These are phyloP conservation scores for Paracorniculantispora psalliotae DNA, from an alignment of 2,329 filamentous ascomycete genomes.

Conservation along the genomic window DNA sequence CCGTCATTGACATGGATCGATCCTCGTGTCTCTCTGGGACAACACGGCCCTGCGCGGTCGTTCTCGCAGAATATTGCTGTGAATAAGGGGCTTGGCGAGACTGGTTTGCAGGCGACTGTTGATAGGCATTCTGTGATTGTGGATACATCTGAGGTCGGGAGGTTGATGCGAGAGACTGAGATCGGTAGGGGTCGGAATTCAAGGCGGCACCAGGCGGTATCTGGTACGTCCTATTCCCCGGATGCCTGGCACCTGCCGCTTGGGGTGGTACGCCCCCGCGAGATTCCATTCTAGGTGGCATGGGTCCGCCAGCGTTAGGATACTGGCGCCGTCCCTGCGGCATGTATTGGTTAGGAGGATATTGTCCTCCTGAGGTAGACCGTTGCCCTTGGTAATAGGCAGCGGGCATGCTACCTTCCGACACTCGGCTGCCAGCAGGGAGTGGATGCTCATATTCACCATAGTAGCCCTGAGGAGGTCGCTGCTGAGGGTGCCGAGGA, in stretches of 20 bases:
- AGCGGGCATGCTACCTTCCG: constrained; percentile 41
- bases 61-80: constrained; percentile 62
- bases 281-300: constrained; percentile 63
- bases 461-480: constrained; percentile 34
- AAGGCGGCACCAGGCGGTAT: constrained; percentile 63
- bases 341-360: constrained; percentile 40
- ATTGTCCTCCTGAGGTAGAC: constrained; percentile 43
- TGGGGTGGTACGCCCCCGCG: constrained; percentile 43
- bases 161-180: constrained; percentile 82
- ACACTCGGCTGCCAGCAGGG: constrained; percentile 28
- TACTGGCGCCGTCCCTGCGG: constrained; percentile 45
- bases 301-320: constrained; percentile 39
- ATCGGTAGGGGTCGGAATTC: constrained; percentile 81
- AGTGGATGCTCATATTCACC: constrained; percentile 26
- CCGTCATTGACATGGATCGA: constrained; percentile 92
- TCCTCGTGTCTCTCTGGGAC: constrained; percentile 91
- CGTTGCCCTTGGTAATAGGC: constrained; percentile 52
- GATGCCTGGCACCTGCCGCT: constrained; percentile 33
- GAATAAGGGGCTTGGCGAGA: constrained; percentile 73
- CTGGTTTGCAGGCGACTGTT: constrained; percentile 63
- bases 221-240: constrained; percentile 57
- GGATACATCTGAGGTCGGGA: constrained; percentile 70
- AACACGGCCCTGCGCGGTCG: constrained; percentile 84
- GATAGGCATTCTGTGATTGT: constrained; percentile 55
- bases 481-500: constrained; percentile 57